phyloP scores from a whole-genome alignment of 306 rosid genomes.

The Vigna mungo region DNA sequence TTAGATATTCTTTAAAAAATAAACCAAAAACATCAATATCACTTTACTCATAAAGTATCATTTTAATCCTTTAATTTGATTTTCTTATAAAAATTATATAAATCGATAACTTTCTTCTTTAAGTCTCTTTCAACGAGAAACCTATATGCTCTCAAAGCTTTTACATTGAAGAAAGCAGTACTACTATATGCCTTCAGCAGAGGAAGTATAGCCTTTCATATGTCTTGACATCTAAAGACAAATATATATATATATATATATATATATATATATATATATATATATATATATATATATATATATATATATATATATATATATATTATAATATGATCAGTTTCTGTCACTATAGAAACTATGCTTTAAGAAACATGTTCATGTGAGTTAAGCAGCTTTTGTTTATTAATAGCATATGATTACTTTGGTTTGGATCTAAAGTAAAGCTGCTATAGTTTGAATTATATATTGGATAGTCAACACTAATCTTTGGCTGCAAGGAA shows the following conservation, averaged over 20 bases:
- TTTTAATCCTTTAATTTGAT: too few relatives aligned
- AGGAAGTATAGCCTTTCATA: conserved; percentile 6
- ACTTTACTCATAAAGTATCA: too few relatives aligned
- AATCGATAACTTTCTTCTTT: too few relatives aligned
- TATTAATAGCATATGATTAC: conserved; percentile 1
- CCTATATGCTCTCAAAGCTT: neutral
- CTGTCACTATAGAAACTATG: neutral
- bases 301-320: neutral
- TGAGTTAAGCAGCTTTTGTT: conserved; percentile 43
- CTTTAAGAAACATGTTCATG: conserved; percentile 39
- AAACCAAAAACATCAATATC: too few relatives aligned
- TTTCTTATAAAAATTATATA: too few relatives aligned
- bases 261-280: neutral
- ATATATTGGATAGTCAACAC: neutral
- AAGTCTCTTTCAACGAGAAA: too few relatives aligned
- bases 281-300: neutral
- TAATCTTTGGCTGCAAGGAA: neutral
- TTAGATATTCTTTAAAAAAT: too few relatives aligned
- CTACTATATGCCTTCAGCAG: conserved; percentile 8
- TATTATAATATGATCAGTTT: neutral
- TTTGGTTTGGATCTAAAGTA: conserved; percentile 47
- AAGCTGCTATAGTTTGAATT: conserved; percentile 29
- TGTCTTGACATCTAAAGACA: conserved; percentile 29
- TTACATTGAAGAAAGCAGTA: neutral
- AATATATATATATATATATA: neutral